Conservation (phyloP, 805 yeast species). For the Nakazawaea laoshanensis region DNA sequence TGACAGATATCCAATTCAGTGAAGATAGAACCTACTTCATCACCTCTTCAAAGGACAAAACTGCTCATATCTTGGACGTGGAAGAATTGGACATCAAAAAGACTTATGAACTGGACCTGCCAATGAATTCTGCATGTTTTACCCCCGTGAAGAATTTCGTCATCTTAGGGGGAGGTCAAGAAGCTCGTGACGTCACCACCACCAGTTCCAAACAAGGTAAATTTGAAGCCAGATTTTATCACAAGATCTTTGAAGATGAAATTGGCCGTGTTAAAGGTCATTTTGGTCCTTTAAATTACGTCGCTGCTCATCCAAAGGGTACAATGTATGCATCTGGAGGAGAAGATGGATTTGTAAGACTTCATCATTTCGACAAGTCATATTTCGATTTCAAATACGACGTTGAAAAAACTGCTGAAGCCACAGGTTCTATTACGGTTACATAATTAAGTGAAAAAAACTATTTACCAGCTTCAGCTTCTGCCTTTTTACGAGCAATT, state of each 20-base stretch:
- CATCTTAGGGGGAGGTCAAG: slow-evolving; percentile 98
- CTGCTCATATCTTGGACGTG: slow-evolving; percentile 70
- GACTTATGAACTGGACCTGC: slow-evolving; percentile 79
- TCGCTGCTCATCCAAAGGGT: slow-evolving; percentile 93
- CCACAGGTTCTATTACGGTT: slow-evolving; percentile 14
- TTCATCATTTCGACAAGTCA: slow-evolving; percentile 86
- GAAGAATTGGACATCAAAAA: slow-evolving; percentile 67
- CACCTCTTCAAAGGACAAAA: slow-evolving; percentile 88
- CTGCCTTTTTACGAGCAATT: slow-evolving; percentile 25
- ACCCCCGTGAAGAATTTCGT: slow-evolving; percentile 90
- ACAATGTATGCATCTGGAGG: slow-evolving; percentile 94
- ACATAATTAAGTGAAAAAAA: not conserved
- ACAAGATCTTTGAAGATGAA: slow-evolving; percentile 91
- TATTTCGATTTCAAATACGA: slow-evolving; percentile 92
- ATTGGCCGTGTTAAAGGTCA: slow-evolving; percentile 97
- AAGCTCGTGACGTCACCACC: slow-evolving; percentile 97
- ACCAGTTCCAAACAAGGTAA: slow-evolving; percentile 90
- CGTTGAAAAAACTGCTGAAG: slow-evolving; percentile 72
- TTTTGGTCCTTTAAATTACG: slow-evolving; percentile 94
- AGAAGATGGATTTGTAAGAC: slow-evolving; percentile 95
- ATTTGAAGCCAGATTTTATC: slow-evolving; percentile 93
- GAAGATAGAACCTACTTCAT: slow-evolving; percentile 84
- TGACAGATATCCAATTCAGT: slow-evolving; percentile 88
- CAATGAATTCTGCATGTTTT: slow-evolving; percentile 90
- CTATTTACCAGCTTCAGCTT: slow-evolving; percentile 16